These are phyloP conservation scores for Tilletia horrida DNA, from an alignment of 1,284 basidiomycete species.

Conservation along the genomic window DNA sequence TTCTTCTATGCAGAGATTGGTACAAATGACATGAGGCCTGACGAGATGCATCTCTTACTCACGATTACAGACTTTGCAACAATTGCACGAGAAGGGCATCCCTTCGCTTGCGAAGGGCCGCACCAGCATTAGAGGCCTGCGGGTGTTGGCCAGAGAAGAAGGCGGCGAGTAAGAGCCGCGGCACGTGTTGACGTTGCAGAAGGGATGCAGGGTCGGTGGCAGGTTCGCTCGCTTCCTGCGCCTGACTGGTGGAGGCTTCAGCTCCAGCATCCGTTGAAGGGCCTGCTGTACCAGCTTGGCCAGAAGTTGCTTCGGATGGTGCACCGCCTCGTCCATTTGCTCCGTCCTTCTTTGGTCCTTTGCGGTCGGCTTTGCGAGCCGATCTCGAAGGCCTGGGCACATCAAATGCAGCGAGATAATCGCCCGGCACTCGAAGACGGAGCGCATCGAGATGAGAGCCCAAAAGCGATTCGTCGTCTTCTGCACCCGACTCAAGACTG, in stretches of 20 bases:
- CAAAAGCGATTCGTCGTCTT: neutral
- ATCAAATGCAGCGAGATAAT: conserved; percentile 33
- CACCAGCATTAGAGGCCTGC: neutral
- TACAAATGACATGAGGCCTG: too few species aligned
- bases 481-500: neutral
- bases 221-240: neutral
- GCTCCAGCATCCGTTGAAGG: too few species aligned
- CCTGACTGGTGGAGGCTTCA: neutral
- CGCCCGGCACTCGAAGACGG: conserved; percentile 24
- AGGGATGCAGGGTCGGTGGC: neutral
- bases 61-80: neutral
- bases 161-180: neutral
- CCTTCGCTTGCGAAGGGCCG: neutral
- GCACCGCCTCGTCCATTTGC: neutral
- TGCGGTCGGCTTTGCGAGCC: conserved; percentile 15
- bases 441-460: conserved; percentile 27
- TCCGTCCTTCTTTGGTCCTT: neutral
- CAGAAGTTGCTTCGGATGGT: neutral
- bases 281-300: neutral
- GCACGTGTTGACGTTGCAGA: conserved; percentile 4
- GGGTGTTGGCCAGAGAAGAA: conserved; percentile 14
- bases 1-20: too few species aligned
- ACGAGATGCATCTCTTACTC: too few species aligned
- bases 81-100: conserved; percentile 5
- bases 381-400: conserved; percentile 22